phyloP scores from a whole-genome alignment of 2,329 filamentous ascomycete species.

The Monosporascus sp. region DNA sequence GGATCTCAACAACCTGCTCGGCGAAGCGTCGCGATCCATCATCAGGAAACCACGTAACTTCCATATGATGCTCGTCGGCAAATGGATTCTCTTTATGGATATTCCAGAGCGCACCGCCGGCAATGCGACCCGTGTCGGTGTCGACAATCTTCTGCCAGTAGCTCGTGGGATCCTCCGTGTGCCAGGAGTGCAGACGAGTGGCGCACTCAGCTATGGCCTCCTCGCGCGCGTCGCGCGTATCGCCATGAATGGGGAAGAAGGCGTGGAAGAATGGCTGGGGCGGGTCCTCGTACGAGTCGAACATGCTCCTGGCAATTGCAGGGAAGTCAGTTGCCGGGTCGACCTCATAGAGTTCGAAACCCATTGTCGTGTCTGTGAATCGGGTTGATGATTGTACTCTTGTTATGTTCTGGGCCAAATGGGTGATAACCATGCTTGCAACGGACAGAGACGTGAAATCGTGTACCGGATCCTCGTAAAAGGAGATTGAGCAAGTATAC shows the following conservation, averaged over 20 bases:
- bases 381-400: not conserved
- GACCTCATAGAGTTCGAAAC: too few relatives aligned
- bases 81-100: not conserved
- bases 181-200: too few relatives aligned
- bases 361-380: not conserved
- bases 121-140: not conserved
- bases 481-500: not conserved
- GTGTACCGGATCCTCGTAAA: not conserved
- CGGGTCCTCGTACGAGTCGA: too few relatives aligned
- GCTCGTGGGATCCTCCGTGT: not conserved
- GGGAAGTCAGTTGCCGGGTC: too few relatives aligned
- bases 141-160: slow-evolving; percentile 1
- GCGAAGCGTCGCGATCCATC: not conserved
- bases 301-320: too few relatives aligned
- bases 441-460: not conserved
- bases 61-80: not conserved
- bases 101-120: not conserved
- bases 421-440: not conserved
- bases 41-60: not conserved
- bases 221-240: too few relatives aligned
- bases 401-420: not conserved
- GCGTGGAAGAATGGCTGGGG: too few relatives aligned
- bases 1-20: not conserved
- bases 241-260: too few relatives aligned
- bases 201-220: too few relatives aligned